These are phyloP conservation scores for Periglandula ipomoeae DNA, from an alignment of 2,329 filamentous ascomycete genomes.

Conservation along the genomic window DNA sequence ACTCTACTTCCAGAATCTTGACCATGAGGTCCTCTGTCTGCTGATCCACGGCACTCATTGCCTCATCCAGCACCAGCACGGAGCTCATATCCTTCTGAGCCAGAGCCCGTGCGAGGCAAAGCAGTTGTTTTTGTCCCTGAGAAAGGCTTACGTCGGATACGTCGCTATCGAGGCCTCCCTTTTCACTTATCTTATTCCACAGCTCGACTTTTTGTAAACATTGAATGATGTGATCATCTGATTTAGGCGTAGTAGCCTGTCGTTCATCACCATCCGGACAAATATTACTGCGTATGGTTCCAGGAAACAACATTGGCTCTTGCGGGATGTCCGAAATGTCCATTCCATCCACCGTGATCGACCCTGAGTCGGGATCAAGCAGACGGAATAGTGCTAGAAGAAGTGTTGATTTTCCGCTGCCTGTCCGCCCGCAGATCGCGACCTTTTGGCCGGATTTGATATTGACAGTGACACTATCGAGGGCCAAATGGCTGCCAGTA, in stretches of 20 bases:
- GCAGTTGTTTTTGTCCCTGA: slow-evolving; percentile 15
- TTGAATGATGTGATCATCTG: slow-evolving; percentile 10
- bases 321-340: slow-evolving; percentile 32
- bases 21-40: too few species aligned
- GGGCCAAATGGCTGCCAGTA: slow-evolving; percentile 4
- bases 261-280: slow-evolving; percentile 7
- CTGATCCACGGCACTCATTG: too few species aligned
- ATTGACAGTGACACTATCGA: slow-evolving; percentile 15
- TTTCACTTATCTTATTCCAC: slow-evolving; percentile 8
- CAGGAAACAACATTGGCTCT: slow-evolving; percentile 38
- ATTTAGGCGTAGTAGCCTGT: neutral
- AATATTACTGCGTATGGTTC: slow-evolving; percentile 20
- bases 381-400: slow-evolving; percentile 28
- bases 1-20: slow-evolving; percentile 24
- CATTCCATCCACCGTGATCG: slow-evolving; percentile 32
- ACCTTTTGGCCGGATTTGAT: slow-evolving; percentile 21
- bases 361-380: slow-evolving; percentile 22
- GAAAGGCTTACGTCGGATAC: slow-evolving; percentile 12
- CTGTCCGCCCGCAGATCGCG: slow-evolving; percentile 24
- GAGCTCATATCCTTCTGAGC: slow-evolving; percentile 22
- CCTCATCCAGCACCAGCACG: too few species aligned
- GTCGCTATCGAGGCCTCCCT: slow-evolving; percentile 11
- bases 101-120: slow-evolving; percentile 15
- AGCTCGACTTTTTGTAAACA: slow-evolving; percentile 12
- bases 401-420: slow-evolving; percentile 32